Evolutionary conservation across 1,284 basidiomycete species (phyloP).

Genomic region (Sphagnurus paluster): DNA sequence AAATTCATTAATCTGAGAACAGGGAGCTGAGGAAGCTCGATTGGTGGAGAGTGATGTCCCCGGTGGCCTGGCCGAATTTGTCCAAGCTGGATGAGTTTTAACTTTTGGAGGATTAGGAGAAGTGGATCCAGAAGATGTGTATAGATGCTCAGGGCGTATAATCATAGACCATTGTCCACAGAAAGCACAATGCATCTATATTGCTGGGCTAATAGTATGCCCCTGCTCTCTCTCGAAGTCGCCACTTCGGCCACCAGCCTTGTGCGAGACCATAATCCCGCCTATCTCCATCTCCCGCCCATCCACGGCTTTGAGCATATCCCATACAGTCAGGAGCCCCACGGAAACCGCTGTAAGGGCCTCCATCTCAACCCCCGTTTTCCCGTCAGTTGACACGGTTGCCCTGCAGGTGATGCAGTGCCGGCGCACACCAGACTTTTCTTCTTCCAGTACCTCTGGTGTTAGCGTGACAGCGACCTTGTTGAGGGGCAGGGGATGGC

Average conservation of each 20-base stretch:
- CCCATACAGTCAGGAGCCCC: conserved; percentile 86
- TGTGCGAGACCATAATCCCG: conserved; percentile 65
- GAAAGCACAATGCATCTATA: too few relatives aligned
- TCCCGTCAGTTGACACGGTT: conserved; percentile 73
- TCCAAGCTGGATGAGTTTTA: conserved; percentile 15
- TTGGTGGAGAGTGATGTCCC: conserved; percentile 59
- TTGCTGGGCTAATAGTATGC: background rate
- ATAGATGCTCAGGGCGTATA: too few relatives aligned
- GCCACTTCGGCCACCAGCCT: conserved; percentile 76
- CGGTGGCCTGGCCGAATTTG: conserved; percentile 27
- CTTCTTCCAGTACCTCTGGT: conserved; percentile 34
- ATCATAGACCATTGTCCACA: background rate
- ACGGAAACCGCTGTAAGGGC: conserved; percentile 83
- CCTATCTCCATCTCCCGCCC: conserved; percentile 81
- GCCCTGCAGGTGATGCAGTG: conserved; percentile 66
- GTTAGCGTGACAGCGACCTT: conserved; percentile 66
- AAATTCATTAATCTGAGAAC: conserved; percentile 2
- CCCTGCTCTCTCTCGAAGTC: conserved; percentile 44
- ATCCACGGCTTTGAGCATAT: conserved; percentile 89
- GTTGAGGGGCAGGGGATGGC: conserved; percentile 76
- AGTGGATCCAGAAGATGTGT: too few relatives aligned
- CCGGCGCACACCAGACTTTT: conserved; percentile 17
- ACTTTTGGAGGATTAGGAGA: conserved; percentile 4
- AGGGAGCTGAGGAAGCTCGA: conserved; percentile 45
- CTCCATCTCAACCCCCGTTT: conserved; percentile 93